phyloP scores from a whole-genome alignment of 2,329 filamentous ascomycete genomes.

The Botrytis fragariae region DNA sequence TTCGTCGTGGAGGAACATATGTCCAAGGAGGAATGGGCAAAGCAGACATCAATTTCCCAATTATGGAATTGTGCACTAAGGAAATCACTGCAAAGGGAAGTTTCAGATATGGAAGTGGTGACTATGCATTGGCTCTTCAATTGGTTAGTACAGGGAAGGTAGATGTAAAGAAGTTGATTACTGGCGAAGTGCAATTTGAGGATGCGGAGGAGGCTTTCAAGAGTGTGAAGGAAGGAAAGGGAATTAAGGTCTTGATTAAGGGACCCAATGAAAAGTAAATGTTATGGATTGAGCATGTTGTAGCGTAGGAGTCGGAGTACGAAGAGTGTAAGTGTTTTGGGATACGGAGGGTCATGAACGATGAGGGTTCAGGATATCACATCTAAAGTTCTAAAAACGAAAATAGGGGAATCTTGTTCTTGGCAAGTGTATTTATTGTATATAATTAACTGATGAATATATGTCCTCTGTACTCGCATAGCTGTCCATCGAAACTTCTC shows the following conservation, averaged over 20 bases:
- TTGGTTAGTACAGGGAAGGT: slow-evolving; percentile 72
- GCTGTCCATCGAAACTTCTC: neutral
- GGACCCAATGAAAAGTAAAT: slow-evolving; percentile 52
- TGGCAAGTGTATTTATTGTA: slow-evolving; percentile 7
- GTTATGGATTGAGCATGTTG: neutral
- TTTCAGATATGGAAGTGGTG: slow-evolving; percentile 85
- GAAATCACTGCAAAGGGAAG: slow-evolving; percentile 84
- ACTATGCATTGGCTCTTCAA: slow-evolving; percentile 75
- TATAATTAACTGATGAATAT: neutral
- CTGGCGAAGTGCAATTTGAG: slow-evolving; percentile 71
- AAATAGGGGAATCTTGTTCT: neutral
- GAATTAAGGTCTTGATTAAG: slow-evolving; percentile 67
- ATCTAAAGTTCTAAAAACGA: neutral
- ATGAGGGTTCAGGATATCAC: neutral
- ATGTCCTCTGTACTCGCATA: neutral
- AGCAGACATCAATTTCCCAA: slow-evolving; percentile 83
- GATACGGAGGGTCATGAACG: neutral
- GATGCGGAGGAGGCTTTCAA: slow-evolving; percentile 84
- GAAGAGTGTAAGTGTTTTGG: neutral
- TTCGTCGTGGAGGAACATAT: slow-evolving; percentile 70
- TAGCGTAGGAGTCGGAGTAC: neutral
- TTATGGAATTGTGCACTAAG: slow-evolving; percentile 85
- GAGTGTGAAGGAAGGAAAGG: slow-evolving; percentile 80
- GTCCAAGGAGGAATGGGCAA: slow-evolving; percentile 91
- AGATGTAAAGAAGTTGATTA: slow-evolving; percentile 79